Evolutionary conservation across 2,329 filamentous ascomycete genomes (phyloP).

Genomic region (Geoglossum cookeanum): DNA sequence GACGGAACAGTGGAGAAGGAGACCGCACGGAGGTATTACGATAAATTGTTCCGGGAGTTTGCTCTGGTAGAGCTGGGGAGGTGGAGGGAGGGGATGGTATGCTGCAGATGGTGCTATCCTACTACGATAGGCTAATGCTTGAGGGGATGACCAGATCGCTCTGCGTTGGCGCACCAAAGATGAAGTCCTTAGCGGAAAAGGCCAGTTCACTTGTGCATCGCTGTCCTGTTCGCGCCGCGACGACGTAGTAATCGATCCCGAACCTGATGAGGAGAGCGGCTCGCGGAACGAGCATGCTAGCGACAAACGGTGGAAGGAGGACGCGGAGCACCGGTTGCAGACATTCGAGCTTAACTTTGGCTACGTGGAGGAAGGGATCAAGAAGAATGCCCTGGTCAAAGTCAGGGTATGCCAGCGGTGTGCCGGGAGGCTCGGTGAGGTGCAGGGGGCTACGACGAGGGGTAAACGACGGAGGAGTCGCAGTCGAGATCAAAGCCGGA

Average conservation of each 20-base stretch:
- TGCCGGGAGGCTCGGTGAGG: conserved; percentile 20
- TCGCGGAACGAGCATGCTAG: background rate
- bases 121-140: background rate
- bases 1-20: conserved; percentile 7
- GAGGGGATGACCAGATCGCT: conserved; percentile 9
- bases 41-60: conserved; percentile 14
- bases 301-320: background rate
- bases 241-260: conserved; percentile 9
- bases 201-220: conserved; percentile 13
- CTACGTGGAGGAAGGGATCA: conserved; percentile 12
- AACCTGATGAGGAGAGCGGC: background rate
- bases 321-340: conserved; percentile 4
- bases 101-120: background rate
- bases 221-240: conserved; percentile 11
- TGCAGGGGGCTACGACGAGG: conserved; percentile 15
- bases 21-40: conserved; percentile 13
- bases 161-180: conserved; percentile 15
- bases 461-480: background rate
- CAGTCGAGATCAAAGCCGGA: background rate
- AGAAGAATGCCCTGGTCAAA: conserved; percentile 14
- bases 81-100: conserved; percentile 13
- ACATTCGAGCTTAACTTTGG: conserved; percentile 14
- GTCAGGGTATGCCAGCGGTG: conserved; percentile 13
- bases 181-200: conserved; percentile 13
- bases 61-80: conserved; percentile 13